Evolutionary conservation across 1,139 yeast species (phyloP).

Genomic region (Pneumocystis wakefieldiae): DNA sequence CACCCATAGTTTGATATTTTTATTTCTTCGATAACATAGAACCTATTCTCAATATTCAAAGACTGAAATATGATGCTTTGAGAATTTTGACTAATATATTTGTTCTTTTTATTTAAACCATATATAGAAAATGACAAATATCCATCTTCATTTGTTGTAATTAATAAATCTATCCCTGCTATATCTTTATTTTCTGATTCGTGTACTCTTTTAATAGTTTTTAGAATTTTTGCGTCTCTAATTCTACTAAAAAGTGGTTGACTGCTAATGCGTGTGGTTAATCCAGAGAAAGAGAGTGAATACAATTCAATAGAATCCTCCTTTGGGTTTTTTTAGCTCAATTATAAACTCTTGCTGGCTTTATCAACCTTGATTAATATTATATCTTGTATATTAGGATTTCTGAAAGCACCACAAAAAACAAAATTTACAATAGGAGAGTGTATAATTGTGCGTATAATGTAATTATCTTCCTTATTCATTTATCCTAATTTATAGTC

Average conservation of each 20-base stretch:
- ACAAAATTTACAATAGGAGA: conserved; percentile 1
- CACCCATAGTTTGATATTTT: neutral
- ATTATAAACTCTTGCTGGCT: neutral
- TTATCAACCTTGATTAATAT: neutral
- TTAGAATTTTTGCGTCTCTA: neutral
- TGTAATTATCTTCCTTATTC: neutral
- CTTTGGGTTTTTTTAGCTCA: neutral
- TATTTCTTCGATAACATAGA: neutral
- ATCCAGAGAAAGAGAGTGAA: neutral
- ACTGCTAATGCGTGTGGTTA: neutral
- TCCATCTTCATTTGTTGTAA: neutral
- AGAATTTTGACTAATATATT: neutral
- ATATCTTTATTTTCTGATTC: neutral
- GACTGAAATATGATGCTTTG: neutral
- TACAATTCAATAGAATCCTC: neutral
- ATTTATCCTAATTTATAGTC: neutral
- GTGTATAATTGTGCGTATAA: neutral
- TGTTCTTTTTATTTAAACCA: neutral
- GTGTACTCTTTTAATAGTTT: neutral
- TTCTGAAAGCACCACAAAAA: neutral
- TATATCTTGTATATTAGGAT: neutral
- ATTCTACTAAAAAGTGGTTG: neutral
- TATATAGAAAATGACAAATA: neutral
- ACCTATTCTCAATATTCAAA: neutral
- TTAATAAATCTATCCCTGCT: neutral